Evolutionary conservation across 1,139 yeast species (phyloP), one percentile per base, ranked within the genome.

Genomic region (Hyphopichia buzzinii): DNA sequence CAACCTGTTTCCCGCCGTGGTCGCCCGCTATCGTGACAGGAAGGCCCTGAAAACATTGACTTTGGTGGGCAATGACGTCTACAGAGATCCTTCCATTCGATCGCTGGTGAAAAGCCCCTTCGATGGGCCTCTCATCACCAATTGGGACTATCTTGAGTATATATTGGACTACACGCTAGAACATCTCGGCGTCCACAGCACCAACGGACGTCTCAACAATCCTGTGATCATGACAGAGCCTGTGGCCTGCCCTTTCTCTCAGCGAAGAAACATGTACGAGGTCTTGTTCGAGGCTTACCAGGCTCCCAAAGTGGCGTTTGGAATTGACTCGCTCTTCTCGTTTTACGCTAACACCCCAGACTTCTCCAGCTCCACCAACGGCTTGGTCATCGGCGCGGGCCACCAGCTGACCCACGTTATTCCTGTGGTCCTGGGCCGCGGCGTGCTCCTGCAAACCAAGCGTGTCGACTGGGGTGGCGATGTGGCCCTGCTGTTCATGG

Each of bases 401-500:
- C 76, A 88, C 55, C 95, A 89, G 50, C 76, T 87, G 43, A 85
- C 96, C 0, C 83, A 82, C 50, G 64, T 92, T 1, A 80, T 92
- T 12, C 98, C 98, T 0, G 88, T 92, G 2, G 45, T 86, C 1
- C 56, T 75, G 15, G 87, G 89, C 0, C 67, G 64, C 39, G 94
- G 95, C 0, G 49, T 82, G 3, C 59, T 88, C 36, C 65, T 75
- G 32, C 84, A 82, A 41, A 71, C 92, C 2, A 90, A 88, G 51
- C 69, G 97, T 49, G 78, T 94, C 30, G 90, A 88, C 53, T 88
- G 94, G 87, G 98, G 97, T 38, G 97, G 97, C 6, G 77, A 78
- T 42, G 85, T 79, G 37, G 75, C 90, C 2, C 78, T 75, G 24
- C 78, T 74, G 34, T 90, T 73, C 48, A 59, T 92, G 55, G 77